Base-by-base conservation (phyloP, 2,329 filamentous ascomycete genomes). In the Cercospora brassicicola region DNA sequence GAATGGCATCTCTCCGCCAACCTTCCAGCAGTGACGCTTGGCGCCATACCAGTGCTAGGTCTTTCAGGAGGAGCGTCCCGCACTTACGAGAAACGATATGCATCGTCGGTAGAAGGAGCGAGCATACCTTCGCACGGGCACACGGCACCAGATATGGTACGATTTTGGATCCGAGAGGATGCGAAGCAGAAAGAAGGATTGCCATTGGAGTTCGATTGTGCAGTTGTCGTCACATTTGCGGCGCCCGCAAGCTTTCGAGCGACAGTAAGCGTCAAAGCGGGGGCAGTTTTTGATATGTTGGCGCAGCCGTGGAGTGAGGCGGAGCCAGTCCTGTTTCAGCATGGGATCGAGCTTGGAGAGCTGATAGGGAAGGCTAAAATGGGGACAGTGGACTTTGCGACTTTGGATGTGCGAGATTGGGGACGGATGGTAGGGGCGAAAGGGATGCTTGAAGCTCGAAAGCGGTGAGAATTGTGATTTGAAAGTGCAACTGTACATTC, bases 261-360 rank as follows among this genome's bases (percentile, higher is more conserved):
- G 2, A 53, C 59, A 3, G 64, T 66, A 1, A 64, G 67, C 18
- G 64, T 72, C 13, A 70, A 69, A 33, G 53, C 65, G 6, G 68
- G 70, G 2, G 68, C 64, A 1, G 62, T 70, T 3, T 69, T 69
- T 56, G 68, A 70, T 48, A 57, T 69, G 39, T 53, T 68, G 5
- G 70, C 70, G 8, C 51, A 51, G 33, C 70, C 70, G 3, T 69
- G 66, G 66, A 39, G 28, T n/a, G 42, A 36, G 7, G 48, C 64
- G 20, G 62, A 60, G 48, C 68, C 66, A 9, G 31, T 72, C 11
- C n/a, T 67, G 10, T 60, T 70, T 20, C 51, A 64, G 55, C 62
- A 67, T 31, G 70, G 68, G 4, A 33, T 66, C 2, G 68, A 68
- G 23, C 39, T 61, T 23, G 70, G 68, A 18, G 26, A 64, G 30